Percentiles rank a stretch among this genome's conserved stretches.
Evolutionary conservation across 768 basidiomycete species (phyloP).

Genomic region (Leccinum aurantiacum): DNA sequence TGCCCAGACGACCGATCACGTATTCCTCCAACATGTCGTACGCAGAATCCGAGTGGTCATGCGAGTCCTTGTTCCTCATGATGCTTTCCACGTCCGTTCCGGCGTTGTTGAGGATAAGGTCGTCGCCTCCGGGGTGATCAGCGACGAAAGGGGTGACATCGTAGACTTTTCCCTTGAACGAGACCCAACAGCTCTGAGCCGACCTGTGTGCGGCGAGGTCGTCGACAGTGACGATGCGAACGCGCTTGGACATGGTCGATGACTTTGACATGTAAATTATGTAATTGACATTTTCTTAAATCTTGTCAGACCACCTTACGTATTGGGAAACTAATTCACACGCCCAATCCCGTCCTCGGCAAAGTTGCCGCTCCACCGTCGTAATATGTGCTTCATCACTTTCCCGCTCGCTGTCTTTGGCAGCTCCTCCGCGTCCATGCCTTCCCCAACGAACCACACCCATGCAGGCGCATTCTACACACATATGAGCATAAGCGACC

Average conservation of each 20-base stretch:
- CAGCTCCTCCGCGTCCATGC: constrained; percentile 53
- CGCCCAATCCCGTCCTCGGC: constrained; percentile 46
- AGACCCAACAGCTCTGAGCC: constrained; percentile 74
- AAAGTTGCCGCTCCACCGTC: constrained; percentile 64
- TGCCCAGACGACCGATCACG: constrained; percentile 78
- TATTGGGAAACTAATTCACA: constrained; percentile 13
- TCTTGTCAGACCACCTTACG: neutral
- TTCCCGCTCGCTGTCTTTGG: constrained; percentile 90
- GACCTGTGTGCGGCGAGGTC: constrained; percentile 70
- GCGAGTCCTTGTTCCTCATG: constrained; percentile 80
- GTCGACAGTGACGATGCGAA: constrained; percentile 71
- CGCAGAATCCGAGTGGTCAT: constrained; percentile 89
- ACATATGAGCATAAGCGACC: constrained; percentile 1
- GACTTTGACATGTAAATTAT: neutral
- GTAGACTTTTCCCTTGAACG: constrained; percentile 81
- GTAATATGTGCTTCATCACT: constrained; percentile 77
- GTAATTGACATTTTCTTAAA: neutral
- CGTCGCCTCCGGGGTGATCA: constrained; percentile 96
- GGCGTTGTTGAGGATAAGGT: constrained; percentile 78
- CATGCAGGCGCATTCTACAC: constrained; percentile 72
- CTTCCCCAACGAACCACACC: constrained; percentile 83
- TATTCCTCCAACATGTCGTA: constrained; percentile 93
- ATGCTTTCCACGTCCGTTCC: constrained; percentile 77
- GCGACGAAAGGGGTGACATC: constrained; percentile 80
- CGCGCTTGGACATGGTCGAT: constrained; percentile 59